A percentile compares a stretch with the other conserved stretches of the same genome.
Conservation (phyloP, 2,329 filamentous ascomycete genomes). For the Diaporthe caulivora region DNA sequence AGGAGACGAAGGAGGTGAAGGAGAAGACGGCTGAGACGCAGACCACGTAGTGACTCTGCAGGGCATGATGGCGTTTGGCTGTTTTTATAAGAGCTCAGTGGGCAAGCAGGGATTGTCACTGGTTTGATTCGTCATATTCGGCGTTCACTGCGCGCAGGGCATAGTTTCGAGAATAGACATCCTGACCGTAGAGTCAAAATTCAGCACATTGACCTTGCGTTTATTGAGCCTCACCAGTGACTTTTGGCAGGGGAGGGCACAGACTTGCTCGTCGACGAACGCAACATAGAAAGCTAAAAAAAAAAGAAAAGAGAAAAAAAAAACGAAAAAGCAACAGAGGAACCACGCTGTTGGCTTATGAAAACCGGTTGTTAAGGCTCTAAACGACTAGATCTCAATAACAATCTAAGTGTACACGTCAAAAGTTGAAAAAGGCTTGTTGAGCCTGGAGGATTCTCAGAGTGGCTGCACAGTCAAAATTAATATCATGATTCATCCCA, state of each 20-base stretch:
- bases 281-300: too few relatives aligned
- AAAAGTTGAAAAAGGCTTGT: neutral
- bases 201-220: neutral
- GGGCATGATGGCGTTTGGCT: conserved; percentile 9
- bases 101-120: neutral
- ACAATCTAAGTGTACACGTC: neutral
- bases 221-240: too few relatives aligned
- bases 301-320: neutral
- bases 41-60: neutral
- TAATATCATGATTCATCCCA: neutral
- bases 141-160: neutral
- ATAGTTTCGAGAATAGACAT: neutral
- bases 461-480: neutral
- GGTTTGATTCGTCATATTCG: neutral
- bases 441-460: neutral
- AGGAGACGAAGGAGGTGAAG: neutral
- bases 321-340: too few relatives aligned
- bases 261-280: too few relatives aligned
- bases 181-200: too few relatives aligned
- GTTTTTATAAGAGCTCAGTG: neutral
- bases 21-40: conserved; percentile 4
- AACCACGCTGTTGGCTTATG: neutral
- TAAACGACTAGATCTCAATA: neutral
- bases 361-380: neutral
- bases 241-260: too few relatives aligned